phyloP scores from a whole-genome alignment of 495 filamentous ascomycete species.

The Podospora australis region DNA sequence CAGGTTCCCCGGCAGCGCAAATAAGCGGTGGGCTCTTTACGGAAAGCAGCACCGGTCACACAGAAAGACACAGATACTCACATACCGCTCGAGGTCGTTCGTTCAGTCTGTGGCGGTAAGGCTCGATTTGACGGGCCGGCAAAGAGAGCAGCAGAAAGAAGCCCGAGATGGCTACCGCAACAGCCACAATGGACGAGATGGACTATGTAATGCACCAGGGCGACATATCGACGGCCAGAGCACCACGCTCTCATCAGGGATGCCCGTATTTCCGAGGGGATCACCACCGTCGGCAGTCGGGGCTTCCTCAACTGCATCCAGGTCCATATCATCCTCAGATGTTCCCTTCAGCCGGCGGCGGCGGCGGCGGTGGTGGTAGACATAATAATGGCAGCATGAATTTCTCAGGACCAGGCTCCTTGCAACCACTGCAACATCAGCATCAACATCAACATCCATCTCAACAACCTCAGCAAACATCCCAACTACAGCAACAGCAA shows the following conservation, averaged over 20 bases:
- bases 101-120: too few relatives aligned
- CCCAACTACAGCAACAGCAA: conserved; percentile 2
- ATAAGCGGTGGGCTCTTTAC: too few relatives aligned
- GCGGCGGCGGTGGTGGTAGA: too few relatives aligned
- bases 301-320: neutral
- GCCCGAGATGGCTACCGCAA: neutral
- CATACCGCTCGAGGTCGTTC: too few relatives aligned
- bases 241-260: conserved; percentile 1
- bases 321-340: neutral
- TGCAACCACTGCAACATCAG: conserved; percentile 3
- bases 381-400: neutral
- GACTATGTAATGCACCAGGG: conserved; percentile 17
- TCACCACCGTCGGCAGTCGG: neutral
- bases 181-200: conserved; percentile 16
- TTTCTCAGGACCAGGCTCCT: too few relatives aligned
- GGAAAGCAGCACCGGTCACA: too few relatives aligned
- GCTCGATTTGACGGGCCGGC: neutral
- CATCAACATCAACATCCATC: conserved; percentile 2
- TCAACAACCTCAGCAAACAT: conserved; percentile 6
- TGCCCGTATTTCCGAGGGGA: conserved; percentile 14
- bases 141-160: neutral
- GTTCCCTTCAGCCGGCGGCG: neutral
- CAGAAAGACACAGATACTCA: too few relatives aligned
- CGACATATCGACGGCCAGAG: conserved; percentile 5
- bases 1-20: too few relatives aligned